Conservation (phyloP, 176 grass and related monocot species). For the Melocanna baccifera region DNA sequence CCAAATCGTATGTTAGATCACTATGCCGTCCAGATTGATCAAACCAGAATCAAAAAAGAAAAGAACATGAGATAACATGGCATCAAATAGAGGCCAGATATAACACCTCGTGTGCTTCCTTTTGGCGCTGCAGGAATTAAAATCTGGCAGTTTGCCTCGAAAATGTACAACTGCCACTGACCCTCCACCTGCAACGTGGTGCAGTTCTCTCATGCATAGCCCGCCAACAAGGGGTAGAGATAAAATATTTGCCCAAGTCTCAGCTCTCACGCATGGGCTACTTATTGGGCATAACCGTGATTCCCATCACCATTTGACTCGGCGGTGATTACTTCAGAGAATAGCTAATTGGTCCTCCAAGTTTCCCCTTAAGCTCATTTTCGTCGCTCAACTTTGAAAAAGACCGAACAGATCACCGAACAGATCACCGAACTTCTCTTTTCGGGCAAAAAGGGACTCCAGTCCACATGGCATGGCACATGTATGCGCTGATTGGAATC, state of each 20-base stretch:
- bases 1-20: not conserved
- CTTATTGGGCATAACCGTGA: conserved; percentile 30
- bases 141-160: conserved; percentile 29
- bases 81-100: conserved; percentile 18
- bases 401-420: too few relatives aligned
- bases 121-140: conserved; percentile 17
- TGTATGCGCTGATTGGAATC: too few relatives aligned
- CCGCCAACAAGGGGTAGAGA: conserved; percentile 9
- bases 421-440: too few relatives aligned
- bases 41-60: not conserved
- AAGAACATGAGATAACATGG: conserved; percentile 30
- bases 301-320: conserved; percentile 29
- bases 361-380: too few relatives aligned
- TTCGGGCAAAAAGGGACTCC: too few relatives aligned
- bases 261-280: conserved; percentile 8
- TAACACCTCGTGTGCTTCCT: conserved; percentile 28
- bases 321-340: not conserved
- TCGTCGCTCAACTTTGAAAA: too few relatives aligned
- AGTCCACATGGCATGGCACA: too few relatives aligned
- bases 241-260: conserved; percentile 22
- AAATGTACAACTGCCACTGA: conserved; percentile 31
- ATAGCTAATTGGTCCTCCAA: too few relatives aligned
- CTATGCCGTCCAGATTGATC: conserved; percentile 17
- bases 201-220: conserved; percentile 28
- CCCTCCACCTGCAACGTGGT: conserved; percentile 23